Base-by-base conservation (phyloP, 768 basidiomycete genomes). In the Tubosaeta sp. region DNA sequence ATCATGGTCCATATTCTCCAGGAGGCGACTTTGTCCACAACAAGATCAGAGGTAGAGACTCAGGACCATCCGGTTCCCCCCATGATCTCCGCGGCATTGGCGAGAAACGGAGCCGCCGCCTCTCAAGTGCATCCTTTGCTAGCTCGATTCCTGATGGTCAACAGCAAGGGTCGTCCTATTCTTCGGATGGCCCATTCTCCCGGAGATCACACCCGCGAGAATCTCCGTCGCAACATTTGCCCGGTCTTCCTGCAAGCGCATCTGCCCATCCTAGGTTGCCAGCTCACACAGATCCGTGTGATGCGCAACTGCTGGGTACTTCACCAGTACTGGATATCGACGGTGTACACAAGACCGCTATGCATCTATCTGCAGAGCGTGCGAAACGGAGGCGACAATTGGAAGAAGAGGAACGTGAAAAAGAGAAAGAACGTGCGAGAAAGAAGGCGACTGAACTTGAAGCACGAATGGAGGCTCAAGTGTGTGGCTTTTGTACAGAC, bases 291-390 rank as follows among this genome's bases (percentile, higher is more conserved):
- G 56, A 71, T 4, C 59, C 68, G 9, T 71, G 77, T 36, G 78
- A 77, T 36, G 44, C 46, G 14, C 49, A 57, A 6, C 31, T 34
- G 18, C 55, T 63, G 18, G 65, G 63, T 36, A 51, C 61, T 11
- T 44, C 69, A 6, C 62, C 66, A 34, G 51, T 54, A 22, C 64
- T 72, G 30, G 81, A 83, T 49, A 60, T 87, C 27, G 86, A 90
- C 45, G 81, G 81, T 46, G 79, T 73, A n/a, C 77, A 79, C 51
- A 87, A 87, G 64, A 81, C 83, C 41, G 71, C 84, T 16, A 93
- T 94, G 92, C 90, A 91, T 53, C 79, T 69, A 48, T 88, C 88
- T 6, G 92, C 92, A 2, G 90, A 89, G 54, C 79, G 90, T 35
- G 92, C 92, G 6, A 85, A 82, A 60, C 79, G 86, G 54, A 75